Evolutionary conservation across 2,329 filamentous ascomycete genomes (phyloP).

Genomic region (Aspergillus sp.): DNA sequence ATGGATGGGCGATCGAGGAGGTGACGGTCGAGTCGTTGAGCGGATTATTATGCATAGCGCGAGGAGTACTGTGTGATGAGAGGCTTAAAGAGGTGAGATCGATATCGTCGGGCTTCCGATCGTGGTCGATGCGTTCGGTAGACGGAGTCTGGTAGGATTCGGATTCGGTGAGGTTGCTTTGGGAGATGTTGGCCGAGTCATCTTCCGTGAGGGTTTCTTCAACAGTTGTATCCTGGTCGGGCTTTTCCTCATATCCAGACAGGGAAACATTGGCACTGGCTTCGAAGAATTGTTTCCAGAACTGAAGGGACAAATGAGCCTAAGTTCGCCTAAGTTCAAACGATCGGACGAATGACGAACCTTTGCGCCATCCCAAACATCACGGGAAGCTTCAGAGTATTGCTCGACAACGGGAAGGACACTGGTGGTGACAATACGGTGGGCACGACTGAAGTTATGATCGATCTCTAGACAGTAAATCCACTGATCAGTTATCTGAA

Average conservation of each 20-base stretch:
- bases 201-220: slow-evolving; percentile 55
- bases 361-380: slow-evolving; percentile 97
- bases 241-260: slow-evolving; percentile 86
- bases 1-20: slow-evolving; percentile 59
- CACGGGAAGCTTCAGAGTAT: slow-evolving; percentile 88
- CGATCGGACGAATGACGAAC: slow-evolving; percentile 43
- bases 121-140: slow-evolving; percentile 29
- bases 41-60: slow-evolving; percentile 30
- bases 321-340: too few relatives aligned
- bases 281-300: slow-evolving; percentile 99
- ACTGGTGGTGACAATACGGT: slow-evolving; percentile 90
- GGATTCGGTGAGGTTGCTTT: slow-evolving; percentile 39
- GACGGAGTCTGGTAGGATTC: slow-evolving; percentile 44
- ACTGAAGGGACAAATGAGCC: slow-evolving; percentile 53
- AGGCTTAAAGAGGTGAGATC: slow-evolving; percentile 45
- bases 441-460: slow-evolving; percentile 94
- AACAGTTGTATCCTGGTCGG: slow-evolving; percentile 56
- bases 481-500: slow-evolving; percentile 11
- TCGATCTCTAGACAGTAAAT: slow-evolving; percentile 73
- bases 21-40: slow-evolving; percentile 41
- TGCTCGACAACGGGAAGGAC: slow-evolving; percentile 93
- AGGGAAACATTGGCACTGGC: slow-evolving; percentile 96
- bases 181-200: slow-evolving; percentile 53
- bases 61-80: slow-evolving; percentile 50
- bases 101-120: slow-evolving; percentile 44